These are phyloP conservation scores for Phtheirospermum japonicum DNA, from an alignment of 257 asterid genomes.

Conservation along the genomic window DNA sequence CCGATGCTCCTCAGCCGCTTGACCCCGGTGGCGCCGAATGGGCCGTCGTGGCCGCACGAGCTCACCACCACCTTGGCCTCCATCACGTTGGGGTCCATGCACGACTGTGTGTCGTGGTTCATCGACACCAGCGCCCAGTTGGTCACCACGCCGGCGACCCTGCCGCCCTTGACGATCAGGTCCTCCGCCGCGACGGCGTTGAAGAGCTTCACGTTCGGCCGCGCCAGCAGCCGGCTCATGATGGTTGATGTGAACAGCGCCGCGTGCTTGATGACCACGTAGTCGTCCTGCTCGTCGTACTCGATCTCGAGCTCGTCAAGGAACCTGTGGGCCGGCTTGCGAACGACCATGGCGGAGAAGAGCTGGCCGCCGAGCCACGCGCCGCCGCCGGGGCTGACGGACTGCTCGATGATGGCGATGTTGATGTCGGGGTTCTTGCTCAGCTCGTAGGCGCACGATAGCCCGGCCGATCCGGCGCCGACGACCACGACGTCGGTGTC, in stretches of 20 bases:
- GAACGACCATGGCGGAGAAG: constrained; percentile 59
- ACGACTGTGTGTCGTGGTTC: constrained; percentile 97
- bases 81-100: constrained; percentile 96
- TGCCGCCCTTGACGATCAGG: constrained; percentile 66
- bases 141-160: constrained; percentile 80
- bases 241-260: constrained; percentile 90
- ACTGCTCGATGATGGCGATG: constrained; percentile 59
- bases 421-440: constrained; percentile 41
- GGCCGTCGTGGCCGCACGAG: constrained; percentile 94
- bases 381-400: constrained; percentile 68
- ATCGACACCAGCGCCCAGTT: constrained; percentile 86
- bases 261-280: constrained; percentile 88
- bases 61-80: constrained; percentile 88
- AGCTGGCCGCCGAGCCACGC: constrained; percentile 72
- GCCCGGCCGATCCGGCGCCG: constrained; percentile 68
- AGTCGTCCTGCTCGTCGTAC: constrained; percentile 74
- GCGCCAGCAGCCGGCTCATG: constrained; percentile 85
- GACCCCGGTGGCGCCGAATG: constrained; percentile 93
- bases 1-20: constrained; percentile 88
- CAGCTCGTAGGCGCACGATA: constrained; percentile 60
- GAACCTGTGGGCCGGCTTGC: constrained; percentile 58
- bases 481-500: constrained; percentile 57
- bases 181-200: constrained; percentile 97
- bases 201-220: constrained; percentile 86
- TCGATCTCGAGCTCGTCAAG: constrained; percentile 48